phyloP scores from a whole-genome alignment of 208 protist species.

The Baffinella frigidus region DNA sequence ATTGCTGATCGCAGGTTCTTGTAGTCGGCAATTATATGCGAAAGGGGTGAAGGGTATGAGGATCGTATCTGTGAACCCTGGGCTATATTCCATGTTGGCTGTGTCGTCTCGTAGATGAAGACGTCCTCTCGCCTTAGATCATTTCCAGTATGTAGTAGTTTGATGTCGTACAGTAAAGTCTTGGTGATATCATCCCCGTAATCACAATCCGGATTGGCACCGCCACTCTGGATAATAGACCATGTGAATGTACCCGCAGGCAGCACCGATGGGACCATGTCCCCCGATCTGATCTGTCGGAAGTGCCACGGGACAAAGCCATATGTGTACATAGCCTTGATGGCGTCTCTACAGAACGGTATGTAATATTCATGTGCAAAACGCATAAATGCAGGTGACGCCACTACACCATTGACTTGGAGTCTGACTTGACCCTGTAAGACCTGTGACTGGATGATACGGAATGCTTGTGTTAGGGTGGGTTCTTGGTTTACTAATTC shows the following conservation, averaged over 20 bases:
- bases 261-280: not conserved
- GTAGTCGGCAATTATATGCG: not conserved
- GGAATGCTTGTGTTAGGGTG: too few relatives aligned
- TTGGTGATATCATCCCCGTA: not conserved
- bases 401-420: too few relatives aligned
- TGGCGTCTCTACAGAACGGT: not conserved
- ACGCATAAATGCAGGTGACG: too few relatives aligned
- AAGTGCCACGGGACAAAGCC: not conserved
- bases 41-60: not conserved
- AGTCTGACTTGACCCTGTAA: too few relatives aligned
- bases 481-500: too few relatives aligned
- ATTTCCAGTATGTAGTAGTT: not conserved
- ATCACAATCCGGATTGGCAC: not conserved
- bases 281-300: not conserved
- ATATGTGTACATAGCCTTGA: not conserved
- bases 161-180: not conserved
- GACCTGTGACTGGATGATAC: too few relatives aligned
- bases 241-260: not conserved
- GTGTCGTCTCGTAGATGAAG: not conserved
- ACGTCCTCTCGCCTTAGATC: not conserved
- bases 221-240: too few relatives aligned
- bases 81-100: not conserved
- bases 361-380: too few relatives aligned
- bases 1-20: not conserved
- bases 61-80: not conserved